phyloP scores from a whole-genome alignment of 495 filamentous ascomycete species.

The Cairneyella variabilis region DNA sequence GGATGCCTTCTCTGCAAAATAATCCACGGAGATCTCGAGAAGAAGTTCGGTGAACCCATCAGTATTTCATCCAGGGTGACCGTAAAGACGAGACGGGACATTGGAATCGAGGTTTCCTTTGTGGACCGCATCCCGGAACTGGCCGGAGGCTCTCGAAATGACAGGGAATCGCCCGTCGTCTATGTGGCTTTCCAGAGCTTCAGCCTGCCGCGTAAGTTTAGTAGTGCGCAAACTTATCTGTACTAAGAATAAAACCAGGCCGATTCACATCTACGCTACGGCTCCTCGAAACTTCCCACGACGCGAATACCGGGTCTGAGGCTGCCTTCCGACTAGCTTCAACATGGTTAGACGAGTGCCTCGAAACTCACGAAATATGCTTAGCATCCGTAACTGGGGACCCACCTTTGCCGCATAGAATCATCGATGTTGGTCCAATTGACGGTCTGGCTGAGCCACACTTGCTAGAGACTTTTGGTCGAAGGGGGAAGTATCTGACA shows the following conservation, averaged over 20 bases:
- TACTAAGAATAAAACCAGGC: slow-evolving; percentile 4
- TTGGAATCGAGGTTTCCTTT: slow-evolving; percentile 1
- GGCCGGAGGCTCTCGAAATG: not conserved
- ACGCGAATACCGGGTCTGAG: not conserved
- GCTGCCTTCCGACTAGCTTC: not conserved
- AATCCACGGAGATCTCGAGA: not conserved
- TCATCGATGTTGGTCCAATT: not conserved
- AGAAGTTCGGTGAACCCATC: not conserved
- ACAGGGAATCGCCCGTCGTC: not conserved
- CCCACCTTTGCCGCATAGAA: not conserved
- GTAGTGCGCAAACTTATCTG: not conserved
- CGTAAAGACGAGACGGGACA: slow-evolving; percentile 3
- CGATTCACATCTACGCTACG: not conserved
- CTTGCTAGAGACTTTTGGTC: slow-evolving; percentile 4
- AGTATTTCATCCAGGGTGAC: not conserved
- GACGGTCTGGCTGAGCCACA: not conserved
- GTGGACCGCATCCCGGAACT: not conserved
- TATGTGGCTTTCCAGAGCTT: not conserved
- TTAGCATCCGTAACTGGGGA: not conserved
- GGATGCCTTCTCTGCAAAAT: slow-evolving; percentile 3
- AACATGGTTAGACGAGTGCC: not conserved
- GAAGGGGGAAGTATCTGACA: slow-evolving; percentile 2
- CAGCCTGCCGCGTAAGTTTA: not conserved
- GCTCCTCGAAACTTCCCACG: not conserved
- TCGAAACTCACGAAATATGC: not conserved